phyloP scores from a whole-genome alignment of 371 early-diverging fungal genomes.

The Mucor mucedo region DNA sequence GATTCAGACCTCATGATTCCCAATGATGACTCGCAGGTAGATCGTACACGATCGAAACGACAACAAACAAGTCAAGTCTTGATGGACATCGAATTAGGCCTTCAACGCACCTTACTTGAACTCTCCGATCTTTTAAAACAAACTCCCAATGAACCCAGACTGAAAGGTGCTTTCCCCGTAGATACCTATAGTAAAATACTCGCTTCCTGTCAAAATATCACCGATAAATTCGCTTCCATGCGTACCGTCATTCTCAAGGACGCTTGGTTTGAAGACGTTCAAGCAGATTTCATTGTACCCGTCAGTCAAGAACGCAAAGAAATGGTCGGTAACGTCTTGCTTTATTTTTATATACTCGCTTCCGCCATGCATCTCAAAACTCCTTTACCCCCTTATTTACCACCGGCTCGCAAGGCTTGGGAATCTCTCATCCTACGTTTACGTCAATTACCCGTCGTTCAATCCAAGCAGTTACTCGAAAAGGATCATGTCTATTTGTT shows the following conservation, averaged over 20 bases:
- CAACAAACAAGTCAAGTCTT: constrained; percentile 51
- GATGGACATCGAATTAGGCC: constrained; percentile 70
- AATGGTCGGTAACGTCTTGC: constrained; percentile 74
- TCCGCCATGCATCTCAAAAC: constrained; percentile 81
- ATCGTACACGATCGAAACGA: constrained; percentile 11
- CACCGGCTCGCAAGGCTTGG: constrained; percentile 65
- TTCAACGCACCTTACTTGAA: constrained; percentile 71
- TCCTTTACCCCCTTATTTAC: constrained; percentile 82
- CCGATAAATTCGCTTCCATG: constrained; percentile 76
- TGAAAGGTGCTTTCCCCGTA: constrained; percentile 83
- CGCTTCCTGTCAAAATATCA: constrained; percentile 72
- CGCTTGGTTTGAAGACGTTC: constrained; percentile 60
- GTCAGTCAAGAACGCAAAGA: constrained; percentile 64
- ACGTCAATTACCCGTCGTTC: constrained; percentile 60
- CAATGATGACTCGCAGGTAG: background rate
- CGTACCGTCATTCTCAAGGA: constrained; percentile 70
- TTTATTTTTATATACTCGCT: constrained; percentile 83
- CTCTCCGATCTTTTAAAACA: constrained; percentile 66
- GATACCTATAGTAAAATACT: constrained; percentile 69
- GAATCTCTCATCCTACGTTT: constrained; percentile 52
- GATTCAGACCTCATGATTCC: background rate
- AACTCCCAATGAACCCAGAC: constrained; percentile 83
- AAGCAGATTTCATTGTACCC: constrained; percentile 61
- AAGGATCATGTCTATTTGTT: constrained; percentile 60
- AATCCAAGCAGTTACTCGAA: constrained; percentile 42